Evolutionary conservation across 192 early-diverging fungal species (phyloP), one percentile per base, ranked within the genome.

Genomic region (Glomus cerebriforme): DNA sequence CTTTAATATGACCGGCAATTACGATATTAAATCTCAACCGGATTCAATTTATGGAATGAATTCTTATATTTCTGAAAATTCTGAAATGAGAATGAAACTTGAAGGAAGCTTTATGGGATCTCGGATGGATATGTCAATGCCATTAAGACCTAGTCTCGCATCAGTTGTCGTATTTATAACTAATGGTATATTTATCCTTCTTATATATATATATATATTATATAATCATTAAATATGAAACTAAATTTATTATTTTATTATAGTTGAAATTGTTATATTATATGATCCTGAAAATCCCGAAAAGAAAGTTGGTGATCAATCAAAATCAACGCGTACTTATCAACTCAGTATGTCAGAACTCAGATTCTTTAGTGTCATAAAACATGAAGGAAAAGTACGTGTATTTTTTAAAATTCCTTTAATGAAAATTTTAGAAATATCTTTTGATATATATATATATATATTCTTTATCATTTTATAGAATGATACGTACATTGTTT

Each of bases 321-420:
- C 59, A 34, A 19, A 59, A 75, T 63, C 74, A 9, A 7, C 15
- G 13, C 60, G 63, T 26, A 49, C 49, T 5, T 84, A 84, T 77
- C 83, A 79, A 24, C 45, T 80, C 15, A 76, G 78, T 24, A 80
- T 85, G 65, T 37, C 79, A 17, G 88, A 90, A 6, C 84, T 87
- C 27, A 80, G 83, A 65, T 86, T 85, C 63, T 88, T 87, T 77
- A 79, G 82, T 31, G 89, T 77, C 0, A 84, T 85, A 17, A 88
- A 88, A 67, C 83, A 90, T 68, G 79, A 85, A 72, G 86, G 84
- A 27, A 79, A 83, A 39, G 85, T 84, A 79, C 59, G 82, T n/a
- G n/a, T n/a, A n/a, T 19, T n/a, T 29, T 7, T 35, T 4, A 54
- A 54, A 19, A 39, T 5, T 5, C 7, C 2, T 65, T 24, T 68